Evolutionary conservation across 108 stramenopile species (phyloP).

Genomic region (Thalassiosira profunda): DNA sequence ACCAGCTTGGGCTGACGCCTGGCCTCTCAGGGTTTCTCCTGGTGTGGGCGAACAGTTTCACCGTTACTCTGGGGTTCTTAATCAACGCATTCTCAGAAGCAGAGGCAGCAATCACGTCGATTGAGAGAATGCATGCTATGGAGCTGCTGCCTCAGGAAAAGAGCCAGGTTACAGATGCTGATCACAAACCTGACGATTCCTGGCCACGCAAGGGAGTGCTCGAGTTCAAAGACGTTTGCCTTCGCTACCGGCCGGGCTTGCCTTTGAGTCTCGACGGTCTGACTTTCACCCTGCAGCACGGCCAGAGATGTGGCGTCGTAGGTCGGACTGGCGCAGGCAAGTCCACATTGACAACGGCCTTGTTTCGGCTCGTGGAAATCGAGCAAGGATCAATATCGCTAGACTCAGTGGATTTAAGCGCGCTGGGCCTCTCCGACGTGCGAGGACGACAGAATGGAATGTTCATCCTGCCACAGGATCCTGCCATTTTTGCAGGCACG

Average conservation of each 20-base stretch:
- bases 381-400: constrained; percentile 81
- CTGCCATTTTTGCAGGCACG: constrained; percentile 92
- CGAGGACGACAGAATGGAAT: constrained; percentile 73
- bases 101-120: constrained; percentile 87
- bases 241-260: constrained; percentile 78
- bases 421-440: constrained; percentile 72
- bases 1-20: constrained; percentile 48
- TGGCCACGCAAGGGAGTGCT: constrained; percentile 76
- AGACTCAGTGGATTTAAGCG: constrained; percentile 85
- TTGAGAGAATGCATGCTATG: constrained; percentile 85
- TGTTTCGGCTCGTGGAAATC: constrained; percentile 86
- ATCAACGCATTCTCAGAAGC: constrained; percentile 75
- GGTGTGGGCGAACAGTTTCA: constrained; percentile 67
- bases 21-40: constrained; percentile 56
- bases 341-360: constrained; percentile 65
- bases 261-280: constrained; percentile 75
- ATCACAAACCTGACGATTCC: constrained; percentile 11
- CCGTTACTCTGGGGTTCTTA: constrained; percentile 81
- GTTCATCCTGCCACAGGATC: constrained; percentile 97
- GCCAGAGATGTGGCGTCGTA: constrained; percentile 75
- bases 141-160: constrained; percentile 65
- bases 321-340: constrained; percentile 85
- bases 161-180: constrained; percentile 25
- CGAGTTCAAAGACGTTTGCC: constrained; percentile 66
- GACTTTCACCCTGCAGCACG: constrained; percentile 66